phyloP scores from a whole-genome alignment of 192 early-diverging fungal genomes.

The Linnemannia elongata region DNA sequence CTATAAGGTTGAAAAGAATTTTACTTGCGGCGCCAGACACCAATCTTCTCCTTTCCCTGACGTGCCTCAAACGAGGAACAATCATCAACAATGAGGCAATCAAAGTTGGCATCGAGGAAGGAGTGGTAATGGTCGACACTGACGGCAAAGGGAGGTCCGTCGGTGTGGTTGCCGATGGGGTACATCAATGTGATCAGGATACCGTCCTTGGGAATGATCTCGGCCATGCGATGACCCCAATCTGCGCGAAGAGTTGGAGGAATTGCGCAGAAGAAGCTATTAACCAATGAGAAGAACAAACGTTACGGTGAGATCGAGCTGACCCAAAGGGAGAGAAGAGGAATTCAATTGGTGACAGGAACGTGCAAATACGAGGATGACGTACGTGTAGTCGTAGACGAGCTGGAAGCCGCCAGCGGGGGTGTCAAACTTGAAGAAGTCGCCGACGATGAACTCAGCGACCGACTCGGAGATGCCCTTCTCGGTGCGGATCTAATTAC shows the following conservation, averaged over 20 bases:
- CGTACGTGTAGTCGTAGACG: conserved; percentile 86
- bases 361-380: neutral
- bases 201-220: conserved; percentile 76
- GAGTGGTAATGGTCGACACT: conserved; percentile 72
- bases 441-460: conserved; percentile 68
- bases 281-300: neutral
- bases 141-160: conserved; percentile 83
- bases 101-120: conserved; percentile 70
- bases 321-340: neutral
- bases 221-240: conserved; percentile 77
- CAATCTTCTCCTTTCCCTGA: conserved; percentile 71
- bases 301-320: neutral
- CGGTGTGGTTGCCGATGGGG: conserved; percentile 74
- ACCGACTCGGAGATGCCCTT: conserved; percentile 49
- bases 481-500: conserved; percentile 36
- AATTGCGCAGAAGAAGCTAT: conserved; percentile 85
- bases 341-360: neutral
- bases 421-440: conserved; percentile 81
- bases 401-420: conserved; percentile 74
- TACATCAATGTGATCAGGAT: conserved; percentile 83
- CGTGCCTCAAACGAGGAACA: conserved; percentile 70
- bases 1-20: neutral
- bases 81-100: conserved; percentile 70
- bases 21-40: conserved; percentile 72
- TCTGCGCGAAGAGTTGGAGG: conserved; percentile 68